A percentile compares a stretch with the other conserved stretches of the same genome.
Conservation (phyloP, 2,329 filamentous ascomycete species). For the Penicillium brevicompactum region DNA sequence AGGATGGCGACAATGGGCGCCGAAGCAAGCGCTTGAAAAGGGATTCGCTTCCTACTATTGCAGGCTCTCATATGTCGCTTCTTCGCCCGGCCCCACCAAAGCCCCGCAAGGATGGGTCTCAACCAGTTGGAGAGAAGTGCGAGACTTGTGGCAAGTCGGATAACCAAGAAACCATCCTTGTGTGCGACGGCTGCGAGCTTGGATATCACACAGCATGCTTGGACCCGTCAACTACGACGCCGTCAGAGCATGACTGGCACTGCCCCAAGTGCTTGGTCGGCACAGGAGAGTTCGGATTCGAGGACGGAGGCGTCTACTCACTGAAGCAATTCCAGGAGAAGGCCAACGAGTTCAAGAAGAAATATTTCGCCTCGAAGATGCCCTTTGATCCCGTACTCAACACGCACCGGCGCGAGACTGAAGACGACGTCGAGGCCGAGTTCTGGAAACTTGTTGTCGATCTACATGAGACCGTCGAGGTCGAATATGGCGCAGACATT, state of each 20-base stretch:
- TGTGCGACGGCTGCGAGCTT: conserved; percentile 90
- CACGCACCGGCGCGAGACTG: conserved; percentile 77
- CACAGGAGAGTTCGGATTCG: conserved; percentile 95
- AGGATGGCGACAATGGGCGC: conserved; percentile 67
- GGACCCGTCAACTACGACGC: conserved; percentile 76
- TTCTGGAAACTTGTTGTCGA: conserved; percentile 96
- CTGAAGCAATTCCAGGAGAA: conserved; percentile 95
- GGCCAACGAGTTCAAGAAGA: conserved; percentile 90
- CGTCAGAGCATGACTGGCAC: conserved; percentile 90
- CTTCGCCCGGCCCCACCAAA: conserved; percentile 76
- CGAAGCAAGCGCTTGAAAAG: conserved; percentile 94
- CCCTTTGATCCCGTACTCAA: conserved; percentile 83
- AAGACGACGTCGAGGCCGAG: conserved; percentile 93
- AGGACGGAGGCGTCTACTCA: conserved; percentile 94
- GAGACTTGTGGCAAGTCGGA: conserved; percentile 83
- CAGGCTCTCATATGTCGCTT: conserved; percentile 94
- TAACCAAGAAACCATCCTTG: conserved; percentile 68
- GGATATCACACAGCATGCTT: conserved; percentile 86
- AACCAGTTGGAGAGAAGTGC: conserved; percentile 71
- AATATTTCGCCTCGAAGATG: conserved; percentile 89
- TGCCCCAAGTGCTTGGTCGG: conserved; percentile 93
- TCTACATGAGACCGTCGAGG: conserved; percentile 91
- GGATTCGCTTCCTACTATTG: conserved; percentile 71
- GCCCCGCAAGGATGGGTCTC: conserved; percentile 55
- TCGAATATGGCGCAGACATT: conserved; percentile 97